Base-by-base conservation (phyloP, 2,329 filamentous ascomycete species). In the Aspergillus brasiliensis region DNA sequence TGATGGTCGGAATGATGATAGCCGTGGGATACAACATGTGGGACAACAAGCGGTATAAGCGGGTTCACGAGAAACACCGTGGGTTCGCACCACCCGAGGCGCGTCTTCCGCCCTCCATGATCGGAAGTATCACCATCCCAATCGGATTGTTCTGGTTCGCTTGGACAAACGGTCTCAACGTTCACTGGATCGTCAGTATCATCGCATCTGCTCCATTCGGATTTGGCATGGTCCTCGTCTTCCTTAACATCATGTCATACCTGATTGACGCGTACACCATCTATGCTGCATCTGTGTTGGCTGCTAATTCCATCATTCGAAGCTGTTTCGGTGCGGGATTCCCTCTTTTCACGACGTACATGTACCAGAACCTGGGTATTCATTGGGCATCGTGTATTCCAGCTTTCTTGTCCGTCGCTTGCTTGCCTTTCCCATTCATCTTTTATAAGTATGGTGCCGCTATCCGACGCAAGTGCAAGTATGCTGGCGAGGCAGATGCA, bases 311-410 rank as follows among this genome's bases (percentile, higher is more conserved):
- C 1, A 73, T 81, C 4, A 66, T 81, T 4, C 70, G 79, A 8
- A 77, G 75, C 8, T 64, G 77, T 11, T 75, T 77, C 31, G 78
- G 76, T n/a, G 75, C 77, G 0, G 74, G 68, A 0, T 80, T 80
- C 51, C 78, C 78, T 1, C 67, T 81, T 10, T 80, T 80, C 67
- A 78, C 77, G 0, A 69, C 62, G 0, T 64, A 74, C 10, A 73
- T 81, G 72, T 81, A 79, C 59, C 31, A 68, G 1, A 66, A 67
- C 3, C 64, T 81, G 3, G 78, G 78, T 1, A 75, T 80, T 5
- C 74, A 76, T 42, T 80, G 77, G 78, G 78, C 75, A 2, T 74
- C 69, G 2, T 75, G 66, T 21, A 66, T 80, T 6, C 76, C 74
- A 1, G 78, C 66, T 0, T 79, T 79, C 51, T 56, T 80, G 31